Evolutionary conservation across 441 rosid species (phyloP).

Genomic region (Flueggea neowawraea): DNA sequence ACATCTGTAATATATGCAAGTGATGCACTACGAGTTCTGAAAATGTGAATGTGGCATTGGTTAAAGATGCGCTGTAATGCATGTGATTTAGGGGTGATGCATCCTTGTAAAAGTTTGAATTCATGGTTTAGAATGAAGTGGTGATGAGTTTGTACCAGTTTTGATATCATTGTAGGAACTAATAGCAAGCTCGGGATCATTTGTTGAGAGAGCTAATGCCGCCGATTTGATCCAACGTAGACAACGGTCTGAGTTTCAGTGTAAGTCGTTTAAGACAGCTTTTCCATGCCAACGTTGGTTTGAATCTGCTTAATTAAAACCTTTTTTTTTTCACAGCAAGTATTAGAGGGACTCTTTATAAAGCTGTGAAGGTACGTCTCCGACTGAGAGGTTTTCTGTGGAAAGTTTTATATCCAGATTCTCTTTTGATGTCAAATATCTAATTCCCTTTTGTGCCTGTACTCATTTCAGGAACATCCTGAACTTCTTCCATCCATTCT

Average conservation of each 20-base stretch:
- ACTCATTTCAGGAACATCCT: conserved; percentile 46
- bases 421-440: too few relatives aligned
- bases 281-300: background rate
- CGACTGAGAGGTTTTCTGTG: too few relatives aligned
- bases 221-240: conserved; percentile 89
- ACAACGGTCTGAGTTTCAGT: conserved; percentile 75
- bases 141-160: conserved; percentile 59
- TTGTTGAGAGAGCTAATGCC: conserved; percentile 56
- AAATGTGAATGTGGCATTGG: too few relatives aligned
- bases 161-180: conserved; percentile 59
- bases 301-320: conserved; percentile 11
- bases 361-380: conserved; percentile 46
- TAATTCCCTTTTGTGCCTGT: background rate
- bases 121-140: conserved; percentile 23
- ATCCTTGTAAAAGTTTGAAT: background rate
- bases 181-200: conserved; percentile 54
- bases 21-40: too few relatives aligned
- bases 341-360: conserved; percentile 45
- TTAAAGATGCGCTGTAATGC: too few relatives aligned
- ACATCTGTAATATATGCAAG: too few relatives aligned
- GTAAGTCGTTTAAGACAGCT: conserved; percentile 33
- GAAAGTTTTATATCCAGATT: too few relatives aligned
- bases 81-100: background rate
- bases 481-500: conserved; percentile 65
- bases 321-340: conserved; percentile 46